Percentiles rank a stretch among this genome's conserved stretches.
These are phyloP conservation scores for Candida tammaniensis DNA, from an alignment of 805 yeast species.

Conservation along the genomic window DNA sequence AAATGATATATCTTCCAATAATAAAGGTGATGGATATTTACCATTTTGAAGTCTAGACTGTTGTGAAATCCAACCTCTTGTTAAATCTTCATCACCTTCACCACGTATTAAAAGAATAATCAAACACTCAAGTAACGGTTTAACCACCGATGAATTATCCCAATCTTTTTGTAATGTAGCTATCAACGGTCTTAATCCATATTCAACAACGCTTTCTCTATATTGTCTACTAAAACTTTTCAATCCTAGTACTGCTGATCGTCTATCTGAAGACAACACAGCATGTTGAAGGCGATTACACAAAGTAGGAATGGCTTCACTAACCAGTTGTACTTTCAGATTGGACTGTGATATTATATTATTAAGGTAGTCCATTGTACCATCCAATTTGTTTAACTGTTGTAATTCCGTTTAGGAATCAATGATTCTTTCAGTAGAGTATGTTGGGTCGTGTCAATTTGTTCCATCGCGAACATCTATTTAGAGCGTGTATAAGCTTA, in stretches of 20 bases:
- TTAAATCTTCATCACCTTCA: slow-evolving; percentile 56
- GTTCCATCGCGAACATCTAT: no score
- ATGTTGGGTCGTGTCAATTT: no score
- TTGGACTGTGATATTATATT: slow-evolving; percentile 33
- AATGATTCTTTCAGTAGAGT: no score
- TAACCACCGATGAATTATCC: slow-evolving; percentile 68
- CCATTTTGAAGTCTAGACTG: slow-evolving; percentile 74
- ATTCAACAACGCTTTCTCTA: slow-evolving; percentile 86
- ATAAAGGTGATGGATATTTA: slow-evolving; percentile 72
- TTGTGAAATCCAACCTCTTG: slow-evolving; percentile 70
- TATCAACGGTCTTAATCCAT: slow-evolving; percentile 75
- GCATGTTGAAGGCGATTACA: slow-evolving; percentile 87
- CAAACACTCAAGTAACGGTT: slow-evolving; percentile 82
- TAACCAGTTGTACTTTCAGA: slow-evolving; percentile 48
- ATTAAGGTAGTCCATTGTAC: slow-evolving; percentile 39
- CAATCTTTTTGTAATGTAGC: slow-evolving; percentile 61
- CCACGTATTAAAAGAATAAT: slow-evolving; percentile 76
- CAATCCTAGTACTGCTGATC: slow-evolving; percentile 87
- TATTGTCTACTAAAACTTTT: slow-evolving; percentile 87
- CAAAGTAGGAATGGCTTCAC: slow-evolving; percentile 82
- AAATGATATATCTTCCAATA: slow-evolving; percentile 51
- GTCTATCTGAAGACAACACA: slow-evolving; percentile 73
- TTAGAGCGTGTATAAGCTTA: no score
- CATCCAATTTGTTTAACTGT: no score
- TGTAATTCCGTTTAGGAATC: no score